A percentile compares a stretch with the other conserved stretches of the same genome.
phyloP scores from a whole-genome alignment of 176 grass and related monocot genomes.

The Rhynchospora breviuscula region DNA sequence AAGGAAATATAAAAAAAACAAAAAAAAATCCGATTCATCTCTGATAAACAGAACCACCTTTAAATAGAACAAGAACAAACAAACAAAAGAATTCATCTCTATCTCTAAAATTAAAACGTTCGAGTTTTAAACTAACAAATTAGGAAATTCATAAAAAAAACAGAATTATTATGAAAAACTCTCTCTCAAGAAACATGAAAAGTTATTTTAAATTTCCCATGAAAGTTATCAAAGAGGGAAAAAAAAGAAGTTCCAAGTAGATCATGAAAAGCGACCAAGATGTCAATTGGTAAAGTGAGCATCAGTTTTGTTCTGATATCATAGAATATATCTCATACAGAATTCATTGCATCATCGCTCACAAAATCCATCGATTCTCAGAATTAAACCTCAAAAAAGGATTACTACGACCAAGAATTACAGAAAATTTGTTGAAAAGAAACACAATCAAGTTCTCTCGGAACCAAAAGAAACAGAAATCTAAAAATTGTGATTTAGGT shows the following conservation, averaged over 20 bases:
- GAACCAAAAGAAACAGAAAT: neutral
- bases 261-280: neutral
- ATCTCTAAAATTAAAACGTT: neutral
- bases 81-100: neutral
- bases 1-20: neutral
- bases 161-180: neutral
- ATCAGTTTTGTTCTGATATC: neutral
- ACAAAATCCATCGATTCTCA: neutral
- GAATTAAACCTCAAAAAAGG: neutral
- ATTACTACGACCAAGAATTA: neutral
- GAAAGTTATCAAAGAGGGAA: neutral
- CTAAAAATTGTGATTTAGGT: too few relatives aligned
- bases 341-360: constrained; percentile 15
- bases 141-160: too few relatives aligned
- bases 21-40: neutral
- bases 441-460: neutral
- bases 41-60: neutral
- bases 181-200: neutral
- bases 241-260: neutral
- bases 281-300: neutral
- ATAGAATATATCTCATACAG: constrained; percentile 15
- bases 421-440: neutral
- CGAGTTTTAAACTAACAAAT: neutral
- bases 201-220: neutral
- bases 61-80: too few relatives aligned